A percentile compares a stretch with the other conserved stretches of the same genome.
Conservation (phyloP, 441 rosid genomes). For the Sinapis alba region DNA sequence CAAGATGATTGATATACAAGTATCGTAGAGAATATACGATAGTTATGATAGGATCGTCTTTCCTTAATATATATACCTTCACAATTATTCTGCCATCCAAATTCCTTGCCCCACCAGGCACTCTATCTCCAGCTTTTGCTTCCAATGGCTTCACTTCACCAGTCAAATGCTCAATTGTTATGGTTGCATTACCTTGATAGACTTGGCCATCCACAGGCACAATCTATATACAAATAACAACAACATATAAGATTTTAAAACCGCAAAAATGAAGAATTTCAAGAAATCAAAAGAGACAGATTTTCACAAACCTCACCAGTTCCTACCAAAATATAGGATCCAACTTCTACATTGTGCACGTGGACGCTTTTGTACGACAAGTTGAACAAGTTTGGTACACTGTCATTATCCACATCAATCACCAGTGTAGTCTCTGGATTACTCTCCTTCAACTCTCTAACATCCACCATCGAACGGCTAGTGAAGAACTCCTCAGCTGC, state of each 20-base stretch:
- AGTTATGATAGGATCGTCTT: too few relatives aligned
- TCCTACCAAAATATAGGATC: conserved; percentile 87
- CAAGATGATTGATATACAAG: too few relatives aligned
- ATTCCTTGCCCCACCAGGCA: conserved; percentile 97
- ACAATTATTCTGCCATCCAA: conserved; percentile 94
- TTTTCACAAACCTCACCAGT: conserved; percentile 91
- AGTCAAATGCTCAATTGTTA: conserved; percentile 91
- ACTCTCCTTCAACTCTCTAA: conserved; percentile 88
- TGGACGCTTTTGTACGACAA: conserved; percentile 78
- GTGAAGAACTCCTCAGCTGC: conserved; percentile 97
- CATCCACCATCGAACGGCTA: conserved; percentile 88
- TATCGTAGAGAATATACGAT: too few relatives aligned
- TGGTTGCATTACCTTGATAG: conserved; percentile 84
- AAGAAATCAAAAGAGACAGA: conserved; percentile 17
- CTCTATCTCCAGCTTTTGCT: conserved; percentile 78
- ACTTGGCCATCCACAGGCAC: conserved; percentile 96
- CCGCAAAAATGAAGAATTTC: neutral
- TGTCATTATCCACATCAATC: conserved; percentile 60
- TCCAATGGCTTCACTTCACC: conserved; percentile 95
- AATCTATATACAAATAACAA: conserved; percentile 45
- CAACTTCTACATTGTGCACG: conserved; percentile 79
- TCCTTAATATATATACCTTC: conserved; percentile 38
- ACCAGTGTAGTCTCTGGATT: conserved; percentile 81
- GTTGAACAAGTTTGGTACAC: conserved; percentile 66
- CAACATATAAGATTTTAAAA: neutral